Evolutionary conservation across 257 asterid species (phyloP).

Genomic region (Ballota nigra): DNA sequence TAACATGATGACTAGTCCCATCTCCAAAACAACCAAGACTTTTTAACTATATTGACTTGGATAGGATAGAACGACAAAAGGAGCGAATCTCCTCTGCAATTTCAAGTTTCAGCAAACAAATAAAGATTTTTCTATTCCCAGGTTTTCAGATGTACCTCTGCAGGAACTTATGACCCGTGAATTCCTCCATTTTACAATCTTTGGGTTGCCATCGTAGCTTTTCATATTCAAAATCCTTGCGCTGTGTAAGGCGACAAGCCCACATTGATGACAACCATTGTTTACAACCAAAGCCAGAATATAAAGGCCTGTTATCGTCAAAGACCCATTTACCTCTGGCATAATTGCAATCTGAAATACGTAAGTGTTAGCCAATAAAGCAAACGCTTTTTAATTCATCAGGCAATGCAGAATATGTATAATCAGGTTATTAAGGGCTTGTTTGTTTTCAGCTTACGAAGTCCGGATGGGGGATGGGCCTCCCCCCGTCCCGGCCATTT

Average conservation of each 20-base stretch:
- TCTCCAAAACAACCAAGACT: neutral
- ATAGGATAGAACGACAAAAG: neutral
- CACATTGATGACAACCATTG: constrained; percentile 95
- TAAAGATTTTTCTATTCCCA: constrained; percentile 9
- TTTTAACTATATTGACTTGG: neutral
- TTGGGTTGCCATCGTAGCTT: constrained; percentile 81
- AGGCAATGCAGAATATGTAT: constrained; percentile 13
- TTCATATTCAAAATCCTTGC: constrained; percentile 83
- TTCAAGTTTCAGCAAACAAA: constrained; percentile 13
- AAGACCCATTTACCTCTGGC: constrained; percentile 84
- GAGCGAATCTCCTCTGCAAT: neutral
- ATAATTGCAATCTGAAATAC: constrained; percentile 63
- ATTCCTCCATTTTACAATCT: constrained; percentile 67
- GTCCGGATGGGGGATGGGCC: too few species aligned
- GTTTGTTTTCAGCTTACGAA: too few species aligned
- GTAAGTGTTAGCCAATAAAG: constrained; percentile 16
- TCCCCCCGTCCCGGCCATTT: too few species aligned
- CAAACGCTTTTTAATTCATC: neutral
- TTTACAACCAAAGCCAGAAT: constrained; percentile 85
- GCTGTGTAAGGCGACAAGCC: constrained; percentile 94
- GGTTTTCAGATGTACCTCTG: constrained; percentile 47
- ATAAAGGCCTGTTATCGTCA: constrained; percentile 64
- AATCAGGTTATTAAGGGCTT: neutral
- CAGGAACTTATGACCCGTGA: constrained; percentile 64
- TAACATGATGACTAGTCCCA: neutral